Percentiles rank a stretch among this genome's conserved stretches.
phyloP scores from a whole-genome alignment of 78 protist species.

The Protostelium mycophagum region DNA sequence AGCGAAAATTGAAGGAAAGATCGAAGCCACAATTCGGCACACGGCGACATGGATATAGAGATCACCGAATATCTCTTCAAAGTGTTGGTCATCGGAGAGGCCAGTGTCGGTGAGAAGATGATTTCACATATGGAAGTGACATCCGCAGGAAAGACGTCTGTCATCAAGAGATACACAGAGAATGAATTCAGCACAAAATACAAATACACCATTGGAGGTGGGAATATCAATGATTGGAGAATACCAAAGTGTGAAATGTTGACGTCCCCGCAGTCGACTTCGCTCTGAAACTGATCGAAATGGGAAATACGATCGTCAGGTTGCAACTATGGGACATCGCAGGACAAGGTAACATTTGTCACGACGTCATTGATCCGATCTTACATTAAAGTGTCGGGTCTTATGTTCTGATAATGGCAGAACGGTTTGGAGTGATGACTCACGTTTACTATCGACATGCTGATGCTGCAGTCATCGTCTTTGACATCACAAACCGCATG shows the following conservation, averaged over 20 bases:
- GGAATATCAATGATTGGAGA: slow-evolving; percentile 2
- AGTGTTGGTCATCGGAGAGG: slow-evolving; percentile 66
- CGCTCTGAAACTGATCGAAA: slow-evolving; percentile 81
- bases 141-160: slow-evolving; percentile 73
- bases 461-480: slow-evolving; percentile 92
- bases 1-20: too few relatives aligned
- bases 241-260: not conserved
- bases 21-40: too few relatives aligned
- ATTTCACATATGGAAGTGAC: too few relatives aligned
- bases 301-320: slow-evolving; percentile 76
- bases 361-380: not conserved
- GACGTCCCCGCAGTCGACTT: slow-evolving; percentile 74
- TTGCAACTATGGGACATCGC: slow-evolving; percentile 81
- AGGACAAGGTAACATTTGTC: slow-evolving; percentile 11
- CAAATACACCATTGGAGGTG: slow-evolving; percentile 71
- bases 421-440: slow-evolving; percentile 89
- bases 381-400: not conserved
- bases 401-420: not conserved
- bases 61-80: slow-evolving; percentile 51
- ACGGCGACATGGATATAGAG: not conserved
- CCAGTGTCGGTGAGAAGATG: not conserved
- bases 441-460: slow-evolving; percentile 94
- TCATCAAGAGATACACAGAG: slow-evolving; percentile 63
- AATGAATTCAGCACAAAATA: slow-evolving; percentile 78
- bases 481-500: slow-evolving; percentile 86